Evolutionary conservation across 345 rosid genomes (phyloP).

Genomic region (Moricandia arvensis): DNA sequence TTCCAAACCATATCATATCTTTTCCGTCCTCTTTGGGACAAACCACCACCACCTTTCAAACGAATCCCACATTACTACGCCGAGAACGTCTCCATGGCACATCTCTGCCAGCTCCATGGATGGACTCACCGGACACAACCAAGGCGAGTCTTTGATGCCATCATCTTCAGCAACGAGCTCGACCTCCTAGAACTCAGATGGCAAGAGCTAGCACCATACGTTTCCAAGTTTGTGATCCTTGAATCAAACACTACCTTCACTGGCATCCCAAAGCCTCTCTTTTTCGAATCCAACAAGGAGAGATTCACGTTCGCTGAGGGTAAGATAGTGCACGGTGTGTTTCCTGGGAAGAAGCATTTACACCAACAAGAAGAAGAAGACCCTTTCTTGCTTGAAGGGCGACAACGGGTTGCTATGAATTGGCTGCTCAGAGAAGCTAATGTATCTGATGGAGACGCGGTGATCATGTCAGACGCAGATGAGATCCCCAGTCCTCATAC

Average conservation of each 20-base stretch:
- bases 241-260: constrained; percentile 94
- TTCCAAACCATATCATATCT: constrained; percentile 53
- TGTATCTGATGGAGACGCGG: constrained; percentile 59
- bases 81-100: constrained; percentile 81
- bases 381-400: constrained; percentile 66
- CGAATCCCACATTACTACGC: constrained; percentile 86
- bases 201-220: constrained; percentile 68
- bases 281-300: constrained; percentile 49
- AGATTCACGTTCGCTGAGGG: constrained; percentile 59
- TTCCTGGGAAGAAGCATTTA: constrained; percentile 49
- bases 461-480: constrained; percentile 79
- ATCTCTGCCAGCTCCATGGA: constrained; percentile 78
- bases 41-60: constrained; percentile 66
- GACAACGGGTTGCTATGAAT: constrained; percentile 68
- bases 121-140: constrained; percentile 69
- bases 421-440: constrained; percentile 59
- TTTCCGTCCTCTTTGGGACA: constrained; percentile 90
- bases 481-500: constrained; percentile 92
- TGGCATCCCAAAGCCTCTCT: constrained; percentile 75
- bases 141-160: constrained; percentile 63
- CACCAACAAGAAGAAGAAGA: constrained; percentile 47
- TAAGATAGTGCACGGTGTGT: constrained; percentile 62
- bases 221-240: constrained; percentile 67
- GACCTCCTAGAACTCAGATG: constrained; percentile 83
- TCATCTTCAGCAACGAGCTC: constrained; percentile 87